Evolutionary conservation across 1,284 basidiomycete genomes (phyloP).

Genomic region (Boletus semigastroideus): DNA sequence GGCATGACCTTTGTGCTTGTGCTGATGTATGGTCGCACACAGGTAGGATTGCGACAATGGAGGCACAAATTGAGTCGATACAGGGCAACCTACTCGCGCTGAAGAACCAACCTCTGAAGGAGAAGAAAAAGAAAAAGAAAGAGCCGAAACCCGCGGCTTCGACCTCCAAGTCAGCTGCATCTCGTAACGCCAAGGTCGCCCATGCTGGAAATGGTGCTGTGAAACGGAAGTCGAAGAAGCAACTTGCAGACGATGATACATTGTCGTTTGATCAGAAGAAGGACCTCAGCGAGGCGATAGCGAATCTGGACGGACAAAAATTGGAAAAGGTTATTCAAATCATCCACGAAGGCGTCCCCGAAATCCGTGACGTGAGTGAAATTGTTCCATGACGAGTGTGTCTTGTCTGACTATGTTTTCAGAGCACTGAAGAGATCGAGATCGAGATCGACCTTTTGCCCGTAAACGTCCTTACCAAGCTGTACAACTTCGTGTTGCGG

Average conservation of each 20-base stretch:
- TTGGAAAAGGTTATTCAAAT: conserved; percentile 87
- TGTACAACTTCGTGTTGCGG: conserved; percentile 92
- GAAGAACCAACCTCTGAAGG: conserved; percentile 51
- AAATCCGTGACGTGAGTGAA: conserved; percentile 81
- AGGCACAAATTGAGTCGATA: conserved; percentile 74
- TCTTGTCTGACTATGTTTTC: conserved; percentile 18
- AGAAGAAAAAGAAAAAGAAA: conserved; percentile 70
- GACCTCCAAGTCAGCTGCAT: conserved; percentile 52
- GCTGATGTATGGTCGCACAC: conserved; percentile 19
- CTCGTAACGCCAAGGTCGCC: conserved; percentile 46
- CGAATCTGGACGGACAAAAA: conserved; percentile 72
- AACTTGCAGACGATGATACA: conserved; percentile 61
- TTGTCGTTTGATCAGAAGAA: conserved; percentile 95
- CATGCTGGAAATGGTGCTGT: conserved; percentile 33
- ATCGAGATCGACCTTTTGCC: conserved; percentile 93
- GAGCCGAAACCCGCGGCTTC: conserved; percentile 55
- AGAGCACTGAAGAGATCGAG: conserved; percentile 95
- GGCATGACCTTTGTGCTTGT: conserved; percentile 1
- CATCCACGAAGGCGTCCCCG: conserved; percentile 87
- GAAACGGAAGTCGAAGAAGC: conserved; percentile 60
- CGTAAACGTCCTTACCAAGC: conserved; percentile 77
- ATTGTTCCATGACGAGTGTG: conserved; percentile 1
- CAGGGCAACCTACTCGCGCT: conserved; percentile 60
- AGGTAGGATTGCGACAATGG: conserved; percentile 72
- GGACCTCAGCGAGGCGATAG: conserved; percentile 91